These are phyloP conservation scores for Trichoderma endophyticum DNA, from an alignment of 2,329 filamentous ascomycete genomes.

Conservation along the genomic window DNA sequence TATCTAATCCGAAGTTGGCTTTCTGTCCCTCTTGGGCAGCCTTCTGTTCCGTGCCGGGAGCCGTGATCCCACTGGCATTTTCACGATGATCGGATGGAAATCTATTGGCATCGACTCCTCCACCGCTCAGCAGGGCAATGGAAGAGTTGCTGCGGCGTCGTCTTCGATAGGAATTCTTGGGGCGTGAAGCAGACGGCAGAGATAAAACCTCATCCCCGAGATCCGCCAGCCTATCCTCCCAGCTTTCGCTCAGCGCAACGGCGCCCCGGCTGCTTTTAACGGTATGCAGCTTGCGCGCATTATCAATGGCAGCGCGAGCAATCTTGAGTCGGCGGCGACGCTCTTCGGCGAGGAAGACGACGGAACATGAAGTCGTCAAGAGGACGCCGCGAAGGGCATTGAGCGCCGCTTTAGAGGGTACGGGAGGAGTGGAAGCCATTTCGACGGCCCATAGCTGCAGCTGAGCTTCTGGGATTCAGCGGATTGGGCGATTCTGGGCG, in stretches of 20 bases:
- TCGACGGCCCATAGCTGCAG: slow-evolving; percentile 28
- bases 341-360: slow-evolving; percentile 54
- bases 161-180: slow-evolving; percentile 30
- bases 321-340: slow-evolving; percentile 53
- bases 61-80: neutral
- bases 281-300: slow-evolving; percentile 50
- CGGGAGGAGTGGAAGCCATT: slow-evolving; percentile 47
- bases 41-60: neutral
- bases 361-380: slow-evolving; percentile 56
- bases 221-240: slow-evolving; percentile 22
- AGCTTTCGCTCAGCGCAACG: slow-evolving; percentile 28
- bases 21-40: neutral
- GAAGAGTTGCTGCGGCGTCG: slow-evolving; percentile 24
- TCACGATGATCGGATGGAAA: neutral
- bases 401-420: slow-evolving; percentile 54
- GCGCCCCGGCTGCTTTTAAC: slow-evolving; percentile 33
- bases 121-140: neutral
- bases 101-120: neutral
- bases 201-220: slow-evolving; percentile 29
- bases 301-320: slow-evolving; percentile 48
- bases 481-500: neutral
- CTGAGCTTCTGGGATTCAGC: neutral
- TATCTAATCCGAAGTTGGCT: neutral
- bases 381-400: slow-evolving; percentile 54
- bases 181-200: slow-evolving; percentile 19